A percentile compares a stretch with the other conserved stretches of the same genome.
phyloP scores from a whole-genome alignment of 352 stramenopile genomes.

The Pythium oligandrum region DNA sequence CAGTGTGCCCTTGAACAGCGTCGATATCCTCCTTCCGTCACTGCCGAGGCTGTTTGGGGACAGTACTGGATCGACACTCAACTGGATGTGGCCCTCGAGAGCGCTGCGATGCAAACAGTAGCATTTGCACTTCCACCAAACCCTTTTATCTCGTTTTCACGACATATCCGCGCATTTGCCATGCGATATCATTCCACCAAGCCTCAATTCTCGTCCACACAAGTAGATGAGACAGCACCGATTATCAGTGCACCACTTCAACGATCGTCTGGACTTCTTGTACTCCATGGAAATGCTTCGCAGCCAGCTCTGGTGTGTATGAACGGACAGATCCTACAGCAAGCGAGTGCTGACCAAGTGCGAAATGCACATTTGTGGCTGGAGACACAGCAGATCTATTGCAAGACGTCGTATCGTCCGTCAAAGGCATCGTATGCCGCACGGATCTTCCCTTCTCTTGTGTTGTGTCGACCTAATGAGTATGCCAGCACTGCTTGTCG shows the following conservation, averaged over 20 bases:
- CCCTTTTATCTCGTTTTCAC: slow-evolving; percentile 38
- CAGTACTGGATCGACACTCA: slow-evolving; percentile 42
- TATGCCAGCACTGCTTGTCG: not conserved
- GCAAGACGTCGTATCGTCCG: slow-evolving; percentile 22
- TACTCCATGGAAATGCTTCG: too few species aligned
- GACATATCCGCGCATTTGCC: slow-evolving; percentile 32
- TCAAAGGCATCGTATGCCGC: slow-evolving; percentile 38
- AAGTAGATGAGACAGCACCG: too few species aligned
- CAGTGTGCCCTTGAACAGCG: slow-evolving; percentile 23
- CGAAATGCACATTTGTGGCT: slow-evolving; percentile 15
- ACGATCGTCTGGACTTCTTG: too few species aligned
- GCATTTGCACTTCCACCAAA: slow-evolving; percentile 36
- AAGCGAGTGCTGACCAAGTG: too few species aligned
- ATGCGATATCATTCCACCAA: slow-evolving; percentile 20
- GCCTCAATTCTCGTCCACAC: not conserved
- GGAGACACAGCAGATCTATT: slow-evolving; percentile 12
- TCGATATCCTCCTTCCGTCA: slow-evolving; percentile 32
- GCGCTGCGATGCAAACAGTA: slow-evolving; percentile 43
- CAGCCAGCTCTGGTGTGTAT: too few species aligned
- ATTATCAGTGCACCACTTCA: too few species aligned
- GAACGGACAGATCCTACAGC: too few species aligned
- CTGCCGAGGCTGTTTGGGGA: slow-evolving; percentile 35
- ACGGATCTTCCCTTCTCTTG: slow-evolving; percentile 22
- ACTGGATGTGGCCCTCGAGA: slow-evolving; percentile 45
- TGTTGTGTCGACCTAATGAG: slow-evolving; percentile 22